Conservation (phyloP, 2,329 filamentous ascomycete species). For the Xylariales sp. region DNA sequence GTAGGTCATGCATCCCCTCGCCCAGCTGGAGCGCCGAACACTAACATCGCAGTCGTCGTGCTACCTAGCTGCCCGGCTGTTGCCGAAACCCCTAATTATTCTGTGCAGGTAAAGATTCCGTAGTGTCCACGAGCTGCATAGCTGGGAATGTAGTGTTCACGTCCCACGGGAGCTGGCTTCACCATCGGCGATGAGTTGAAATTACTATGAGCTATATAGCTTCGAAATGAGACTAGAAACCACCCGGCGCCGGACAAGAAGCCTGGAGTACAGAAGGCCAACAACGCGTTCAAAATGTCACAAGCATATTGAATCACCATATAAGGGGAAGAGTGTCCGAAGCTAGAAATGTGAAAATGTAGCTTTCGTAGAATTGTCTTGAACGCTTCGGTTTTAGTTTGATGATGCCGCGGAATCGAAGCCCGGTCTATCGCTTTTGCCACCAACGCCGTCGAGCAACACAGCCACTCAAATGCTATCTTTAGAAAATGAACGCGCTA, state of each 20-base stretch:
- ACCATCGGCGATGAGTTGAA: too few species aligned
- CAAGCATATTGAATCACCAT: background rate
- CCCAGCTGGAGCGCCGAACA: background rate
- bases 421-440: constrained; percentile 22
- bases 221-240: too few species aligned
- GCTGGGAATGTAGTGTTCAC: background rate
- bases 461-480: constrained; percentile 10
- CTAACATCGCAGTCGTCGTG: background rate
- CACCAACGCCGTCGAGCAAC: constrained; percentile 24
- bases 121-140: background rate
- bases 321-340: background rate
- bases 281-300: background rate
- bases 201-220: background rate
- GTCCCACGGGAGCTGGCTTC: background rate
- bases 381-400: constrained; percentile 19
- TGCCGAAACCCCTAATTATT: background rate
- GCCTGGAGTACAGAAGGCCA: background rate
- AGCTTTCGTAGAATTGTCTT: constrained; percentile 10
- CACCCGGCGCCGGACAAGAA: too few species aligned
- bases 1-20: constrained; percentile 10
- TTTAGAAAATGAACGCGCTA: background rate
- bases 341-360: background rate
- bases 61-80: background rate
- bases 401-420: constrained; percentile 16
- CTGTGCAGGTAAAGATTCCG: background rate